phyloP scores from a whole-genome alignment of 225 moss, liverwort and hornwort species.

The Pseudoscleropodium purum region DNA sequence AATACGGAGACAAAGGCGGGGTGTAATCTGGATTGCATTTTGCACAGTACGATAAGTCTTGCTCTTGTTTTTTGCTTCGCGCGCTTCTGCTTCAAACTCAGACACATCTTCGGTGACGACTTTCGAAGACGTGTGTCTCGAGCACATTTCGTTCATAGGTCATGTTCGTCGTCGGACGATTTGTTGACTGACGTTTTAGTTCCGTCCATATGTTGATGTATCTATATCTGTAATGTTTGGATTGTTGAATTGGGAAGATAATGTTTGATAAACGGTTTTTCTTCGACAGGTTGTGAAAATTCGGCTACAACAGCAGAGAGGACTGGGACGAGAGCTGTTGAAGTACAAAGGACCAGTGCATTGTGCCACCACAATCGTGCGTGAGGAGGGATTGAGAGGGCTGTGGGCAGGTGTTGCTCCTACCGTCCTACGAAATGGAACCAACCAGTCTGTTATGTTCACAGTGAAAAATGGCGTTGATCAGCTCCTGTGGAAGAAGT shows the following conservation, averaged over 20 bases:
- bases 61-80: background rate
- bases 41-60: background rate
- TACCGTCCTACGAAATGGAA: slow-evolving; percentile 83
- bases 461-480: slow-evolving; percentile 66
- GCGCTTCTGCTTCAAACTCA: background rate
- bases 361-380: slow-evolving; percentile 67
- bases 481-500: slow-evolving; percentile 61
- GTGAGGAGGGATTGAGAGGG: slow-evolving; percentile 73
- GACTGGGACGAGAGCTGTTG: slow-evolving; percentile 58
- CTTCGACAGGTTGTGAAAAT: slow-evolving; percentile 80
- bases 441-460: slow-evolving; percentile 98
- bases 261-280: background rate
- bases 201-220: too few relatives aligned
- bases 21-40: background rate
- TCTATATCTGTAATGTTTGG: background rate
- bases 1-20: background rate
- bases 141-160: background rate
- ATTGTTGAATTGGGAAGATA: background rate
- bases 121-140: background rate
- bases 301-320: slow-evolving; percentile 83
- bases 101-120: background rate
- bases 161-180: background rate
- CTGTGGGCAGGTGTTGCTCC: slow-evolving; percentile 92
- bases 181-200: background rate
- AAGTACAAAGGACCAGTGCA: slow-evolving; percentile 80